phyloP scores from a whole-genome alignment of 129 eudicot species.

The Kitagawia praeruptora region DNA sequence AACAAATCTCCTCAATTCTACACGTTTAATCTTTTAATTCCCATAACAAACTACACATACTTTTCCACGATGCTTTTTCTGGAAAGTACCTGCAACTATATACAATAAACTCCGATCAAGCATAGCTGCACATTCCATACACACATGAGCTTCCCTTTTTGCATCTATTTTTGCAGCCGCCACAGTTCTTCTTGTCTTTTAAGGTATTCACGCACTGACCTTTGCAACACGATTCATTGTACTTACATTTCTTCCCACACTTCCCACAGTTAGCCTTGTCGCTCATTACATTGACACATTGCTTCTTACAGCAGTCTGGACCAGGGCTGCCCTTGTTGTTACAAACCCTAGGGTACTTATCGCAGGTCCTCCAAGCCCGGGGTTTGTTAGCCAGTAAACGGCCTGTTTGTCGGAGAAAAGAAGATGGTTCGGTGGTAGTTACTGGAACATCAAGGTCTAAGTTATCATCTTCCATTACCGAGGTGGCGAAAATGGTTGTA shows the following conservation, averaged over 20 bases:
- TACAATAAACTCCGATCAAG: neutral
- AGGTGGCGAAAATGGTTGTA: neutral
- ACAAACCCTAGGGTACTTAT: constrained; percentile 37
- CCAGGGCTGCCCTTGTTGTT: constrained; percentile 19
- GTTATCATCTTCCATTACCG: neutral
- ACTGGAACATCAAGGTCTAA: neutral
- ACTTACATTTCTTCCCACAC: constrained; percentile 36
- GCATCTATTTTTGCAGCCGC: constrained; percentile 13
- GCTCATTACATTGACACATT: constrained; percentile 34
- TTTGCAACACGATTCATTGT: constrained; percentile 27
- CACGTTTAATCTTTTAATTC: neutral
- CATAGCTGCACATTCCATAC: constrained; percentile 15
- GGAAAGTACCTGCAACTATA: too few relatives aligned
- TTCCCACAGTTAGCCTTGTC: constrained; percentile 29
- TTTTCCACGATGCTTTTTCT: too few relatives aligned
- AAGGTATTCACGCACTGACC: constrained; percentile 17
- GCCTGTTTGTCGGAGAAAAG: neutral
- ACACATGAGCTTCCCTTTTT: constrained; percentile 6
- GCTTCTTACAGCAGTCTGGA: constrained; percentile 40
- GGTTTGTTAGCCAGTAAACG: constrained; percentile 4
- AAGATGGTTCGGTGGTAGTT: neutral
- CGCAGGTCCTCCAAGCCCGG: constrained; percentile 12
- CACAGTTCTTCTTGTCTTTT: constrained; percentile 2
- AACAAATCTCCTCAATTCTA: neutral
- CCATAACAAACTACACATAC: too few relatives aligned